These are phyloP conservation scores for Triticum monococcum DNA, from an alignment of 176 grass and related monocot species.

Conservation along the genomic window DNA sequence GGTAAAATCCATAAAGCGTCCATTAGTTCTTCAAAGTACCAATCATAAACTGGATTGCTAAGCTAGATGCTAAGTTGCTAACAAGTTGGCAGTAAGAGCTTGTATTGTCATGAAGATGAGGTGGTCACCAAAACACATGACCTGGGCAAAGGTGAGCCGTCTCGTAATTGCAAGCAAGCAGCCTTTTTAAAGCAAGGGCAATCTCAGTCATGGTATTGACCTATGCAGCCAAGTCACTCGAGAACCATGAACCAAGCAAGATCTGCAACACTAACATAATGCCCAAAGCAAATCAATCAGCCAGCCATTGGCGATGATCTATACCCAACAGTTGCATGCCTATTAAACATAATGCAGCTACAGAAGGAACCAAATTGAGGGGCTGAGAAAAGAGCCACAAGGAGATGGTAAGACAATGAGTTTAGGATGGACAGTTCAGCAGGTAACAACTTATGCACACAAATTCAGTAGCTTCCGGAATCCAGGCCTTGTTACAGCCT, in stretches of 20 bases:
- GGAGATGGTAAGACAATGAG: slow-evolving; percentile 2
- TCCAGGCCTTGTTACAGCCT: neutral
- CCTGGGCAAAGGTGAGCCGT: neutral
- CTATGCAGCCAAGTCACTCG: neutral
- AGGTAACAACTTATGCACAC: neutral
- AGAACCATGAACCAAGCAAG: slow-evolving; percentile 16
- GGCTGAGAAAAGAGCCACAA: neutral
- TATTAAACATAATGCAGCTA: neutral
- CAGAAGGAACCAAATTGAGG: neutral
- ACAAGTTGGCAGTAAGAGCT: neutral
- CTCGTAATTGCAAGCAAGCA: neutral
- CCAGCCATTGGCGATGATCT: neutral
- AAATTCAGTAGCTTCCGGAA: neutral
- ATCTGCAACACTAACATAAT: neutral
- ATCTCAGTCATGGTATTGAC: neutral
- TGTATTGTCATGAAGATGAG: neutral
- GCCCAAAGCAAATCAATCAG: neutral
- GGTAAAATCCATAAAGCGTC: neutral
- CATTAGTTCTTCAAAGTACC: neutral
- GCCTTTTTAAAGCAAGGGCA: neutral
- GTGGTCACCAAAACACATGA: neutral
- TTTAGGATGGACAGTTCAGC: neutral
- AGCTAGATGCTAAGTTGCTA: neutral
- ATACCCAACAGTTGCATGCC: neutral
- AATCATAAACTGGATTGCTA: neutral